Evolutionary conservation across 1,284 basidiomycete species (phyloP), one percentile per base, ranked within the genome.

Genomic region (Heterobasidion occidentale): DNA sequence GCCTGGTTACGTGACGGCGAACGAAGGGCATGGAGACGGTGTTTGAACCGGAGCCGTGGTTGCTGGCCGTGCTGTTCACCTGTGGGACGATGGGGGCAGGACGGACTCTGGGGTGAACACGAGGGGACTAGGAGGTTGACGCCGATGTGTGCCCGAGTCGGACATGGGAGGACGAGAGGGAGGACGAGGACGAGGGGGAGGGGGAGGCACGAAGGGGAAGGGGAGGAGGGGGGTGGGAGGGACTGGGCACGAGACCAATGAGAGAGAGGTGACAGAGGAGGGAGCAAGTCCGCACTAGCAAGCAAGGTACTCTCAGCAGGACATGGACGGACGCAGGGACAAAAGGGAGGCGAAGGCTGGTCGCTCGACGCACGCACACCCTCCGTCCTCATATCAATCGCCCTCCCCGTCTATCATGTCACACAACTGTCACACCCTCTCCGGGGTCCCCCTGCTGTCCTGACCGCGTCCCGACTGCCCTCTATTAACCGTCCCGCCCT

Each of bases 21-120:
- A 98, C 94, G 65, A 94, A 96, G 48, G 91, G 87, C 88, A 90
- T 92, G 56, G 88, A 90, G 54, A 91, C 87, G 56, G 86, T 88
- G 67, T 83, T 86, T 34, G 84, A 77, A 54, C 76, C 46, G 12
- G 84, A 83, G 51, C 73, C 75, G 72, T 79, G 70, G 62, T 65
- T 68, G 67, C 70, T 74, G 60, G 73, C 64, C 55, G 67, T 68
- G 62, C 71, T 67, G 56, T 73, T 75, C 51, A 73, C 63, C 54
- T 78, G 73, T 54, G 77, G 65, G 19, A 72, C 68, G 54, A 73
- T 68, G 54, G 79, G 77, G 83, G 79, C 46, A 84, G 70, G 58
- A 81, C 78, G 27, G 79, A 71, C 61, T 88, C 84, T 59, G 85
- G 83, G 50, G 83, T 77, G 68, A 90, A 86, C 50, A 90, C 80